phyloP scores from a whole-genome alignment of 1,139 yeast genomes.

The Pichia kudriavzevii region DNA sequence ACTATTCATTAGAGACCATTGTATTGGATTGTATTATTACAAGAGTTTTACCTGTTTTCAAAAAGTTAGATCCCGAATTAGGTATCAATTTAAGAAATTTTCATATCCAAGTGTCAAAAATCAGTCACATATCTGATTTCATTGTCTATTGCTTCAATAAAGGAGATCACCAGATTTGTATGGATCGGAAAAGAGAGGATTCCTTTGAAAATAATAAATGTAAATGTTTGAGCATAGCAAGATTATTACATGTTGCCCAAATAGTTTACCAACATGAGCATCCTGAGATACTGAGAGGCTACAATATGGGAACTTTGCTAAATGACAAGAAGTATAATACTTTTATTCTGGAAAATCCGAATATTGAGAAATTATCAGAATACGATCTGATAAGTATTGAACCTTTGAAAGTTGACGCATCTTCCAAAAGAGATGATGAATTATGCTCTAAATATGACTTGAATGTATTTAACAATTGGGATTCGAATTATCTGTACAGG shows the following conservation, averaged over 20 bases:
- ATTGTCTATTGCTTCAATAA: slow-evolving; percentile 51
- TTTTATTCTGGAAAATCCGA: slow-evolving; percentile 22
- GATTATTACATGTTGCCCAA: slow-evolving; percentile 53
- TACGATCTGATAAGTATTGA: slow-evolving; percentile 25
- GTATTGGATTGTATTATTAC: slow-evolving; percentile 38
- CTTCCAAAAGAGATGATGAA: slow-evolving; percentile 22
- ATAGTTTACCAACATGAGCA: slow-evolving; percentile 29
- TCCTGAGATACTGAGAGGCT: slow-evolving; percentile 21
- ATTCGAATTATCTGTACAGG: slow-evolving; percentile 58
- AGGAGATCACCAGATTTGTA: slow-evolving; percentile 19
- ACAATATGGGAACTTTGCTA: not conserved
- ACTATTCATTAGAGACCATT: slow-evolving; percentile 25
- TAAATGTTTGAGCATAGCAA: slow-evolving; percentile 36
- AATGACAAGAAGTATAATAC: slow-evolving; percentile 23
- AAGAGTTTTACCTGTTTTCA: slow-evolving; percentile 45
- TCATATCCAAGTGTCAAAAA: slow-evolving; percentile 67
- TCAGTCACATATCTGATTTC: slow-evolving; percentile 62
- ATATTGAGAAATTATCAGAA: slow-evolving; percentile 14
- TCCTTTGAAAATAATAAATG: slow-evolving; percentile 22
- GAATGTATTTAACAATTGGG: slow-evolving; percentile 51
- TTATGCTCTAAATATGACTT: slow-evolving; percentile 27
- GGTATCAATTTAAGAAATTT: slow-evolving; percentile 72
- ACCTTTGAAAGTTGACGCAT: slow-evolving; percentile 16
- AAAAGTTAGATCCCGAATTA: slow-evolving; percentile 52
- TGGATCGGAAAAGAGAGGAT: slow-evolving; percentile 2